Conservation (phyloP, 148 eudicot species). For the Chenopodium quinoa region DNA sequence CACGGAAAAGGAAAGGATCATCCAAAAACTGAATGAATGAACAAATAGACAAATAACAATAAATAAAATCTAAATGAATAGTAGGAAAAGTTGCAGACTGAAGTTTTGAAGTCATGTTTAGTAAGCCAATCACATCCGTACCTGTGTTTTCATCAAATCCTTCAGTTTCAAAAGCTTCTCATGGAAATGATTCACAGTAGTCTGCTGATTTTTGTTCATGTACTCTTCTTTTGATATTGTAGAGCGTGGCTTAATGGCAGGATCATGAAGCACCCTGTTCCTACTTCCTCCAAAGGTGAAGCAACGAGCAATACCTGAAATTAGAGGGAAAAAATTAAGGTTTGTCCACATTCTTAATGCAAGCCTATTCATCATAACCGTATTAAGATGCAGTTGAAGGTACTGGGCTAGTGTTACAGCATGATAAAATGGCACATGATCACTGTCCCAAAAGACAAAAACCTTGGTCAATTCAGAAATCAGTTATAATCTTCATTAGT, state of each 20-base stretch:
- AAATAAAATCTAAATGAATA: not conserved
- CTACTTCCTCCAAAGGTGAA: slow-evolving; percentile 98
- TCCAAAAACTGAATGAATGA: not conserved
- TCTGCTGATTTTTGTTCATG: slow-evolving; percentile 82
- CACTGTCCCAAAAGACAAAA: not conserved
- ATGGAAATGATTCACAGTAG: slow-evolving; percentile 88
- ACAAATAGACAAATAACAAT: not conserved
- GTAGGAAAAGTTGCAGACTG: not conserved
- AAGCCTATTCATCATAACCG: not conserved
- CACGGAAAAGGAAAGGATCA: not conserved
- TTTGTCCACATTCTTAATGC: not conserved
- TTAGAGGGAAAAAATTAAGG: not conserved
- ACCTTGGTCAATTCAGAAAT: not conserved
- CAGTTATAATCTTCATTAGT: not conserved
- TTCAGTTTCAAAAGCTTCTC: slow-evolving; percentile 94
- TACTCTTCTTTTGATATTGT: slow-evolving; percentile 78
- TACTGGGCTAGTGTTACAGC: not conserved
- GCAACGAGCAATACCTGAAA: slow-evolving; percentile 94
- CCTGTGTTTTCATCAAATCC: slow-evolving; percentile 90
- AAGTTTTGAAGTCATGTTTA: not conserved
- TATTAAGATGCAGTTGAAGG: slow-evolving; percentile 7
- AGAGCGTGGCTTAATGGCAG: slow-evolving; percentile 61
- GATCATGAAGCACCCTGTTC: slow-evolving; percentile 70
- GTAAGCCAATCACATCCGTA: slow-evolving; percentile 18
- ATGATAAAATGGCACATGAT: not conserved